Evolutionary conservation across 176 grass and related monocot species (phyloP).

Genomic region (Phragmites australis): DNA sequence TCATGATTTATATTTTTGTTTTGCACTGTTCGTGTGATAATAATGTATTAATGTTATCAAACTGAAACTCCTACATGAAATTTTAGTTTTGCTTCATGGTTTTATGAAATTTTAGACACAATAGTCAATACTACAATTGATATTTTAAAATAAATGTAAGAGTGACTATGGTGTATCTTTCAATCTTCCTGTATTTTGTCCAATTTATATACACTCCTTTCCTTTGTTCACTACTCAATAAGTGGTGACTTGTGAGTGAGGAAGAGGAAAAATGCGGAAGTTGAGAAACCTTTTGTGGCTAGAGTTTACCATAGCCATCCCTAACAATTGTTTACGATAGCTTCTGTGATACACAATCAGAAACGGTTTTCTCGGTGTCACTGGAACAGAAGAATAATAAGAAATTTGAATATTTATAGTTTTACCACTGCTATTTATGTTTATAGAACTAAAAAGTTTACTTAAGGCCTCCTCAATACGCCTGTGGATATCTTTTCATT

Average conservation of each 20-base stretch:
- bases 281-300: background rate
- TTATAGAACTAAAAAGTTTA: background rate
- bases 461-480: slow-evolving; percentile 87
- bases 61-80: background rate
- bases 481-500: slow-evolving; percentile 92
- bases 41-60: background rate
- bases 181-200: background rate
- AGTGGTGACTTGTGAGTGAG: background rate
- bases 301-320: background rate
- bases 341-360: background rate
- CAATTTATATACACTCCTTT: background rate
- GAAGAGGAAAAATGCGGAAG: background rate
- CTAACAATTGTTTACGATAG: background rate
- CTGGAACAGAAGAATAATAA: background rate
- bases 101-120: background rate
- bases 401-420: slow-evolving; percentile 21
- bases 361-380: background rate
- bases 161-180: background rate
- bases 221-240: background rate
- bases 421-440: background rate
- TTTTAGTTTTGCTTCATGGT: background rate
- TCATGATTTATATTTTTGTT: background rate
- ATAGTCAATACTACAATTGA: background rate
- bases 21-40: background rate
- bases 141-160: background rate